phyloP scores from a whole-genome alignment of 2,329 filamentous ascomycete species.

The Sclerotinia nivalis region DNA sequence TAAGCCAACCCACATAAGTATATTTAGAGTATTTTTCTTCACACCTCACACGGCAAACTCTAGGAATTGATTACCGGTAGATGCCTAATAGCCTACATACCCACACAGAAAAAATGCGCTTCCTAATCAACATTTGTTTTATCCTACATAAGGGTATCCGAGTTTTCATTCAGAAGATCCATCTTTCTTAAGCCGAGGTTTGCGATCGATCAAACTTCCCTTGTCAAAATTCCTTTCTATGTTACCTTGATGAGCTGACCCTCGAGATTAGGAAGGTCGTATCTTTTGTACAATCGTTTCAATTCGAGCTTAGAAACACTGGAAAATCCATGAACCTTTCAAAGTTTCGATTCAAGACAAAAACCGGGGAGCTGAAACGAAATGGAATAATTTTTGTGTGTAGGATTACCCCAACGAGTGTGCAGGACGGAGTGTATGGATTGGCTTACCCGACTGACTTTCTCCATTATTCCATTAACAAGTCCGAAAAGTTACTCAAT shows the following conservation, averaged over 20 bases:
- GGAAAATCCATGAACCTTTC: background rate
- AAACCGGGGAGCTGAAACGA: slow-evolving; percentile 3
- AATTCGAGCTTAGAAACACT: background rate
- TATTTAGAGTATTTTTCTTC: background rate
- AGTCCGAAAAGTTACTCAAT: background rate
- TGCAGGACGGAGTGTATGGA: background rate
- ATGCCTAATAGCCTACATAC: background rate
- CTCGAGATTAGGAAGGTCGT: slow-evolving; percentile 9
- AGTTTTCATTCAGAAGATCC: background rate
- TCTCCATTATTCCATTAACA: background rate
- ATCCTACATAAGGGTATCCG: background rate
- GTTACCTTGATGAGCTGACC: slow-evolving; percentile 5
- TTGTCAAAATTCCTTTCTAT: background rate
- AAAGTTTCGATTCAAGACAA: background rate
- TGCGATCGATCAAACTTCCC: background rate
- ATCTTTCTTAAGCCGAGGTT: background rate
- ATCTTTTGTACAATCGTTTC: background rate
- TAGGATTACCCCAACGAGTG: slow-evolving; percentile 8
- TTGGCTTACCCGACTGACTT: slow-evolving; percentile 4
- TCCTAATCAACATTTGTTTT: background rate
- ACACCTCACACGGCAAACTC: background rate
- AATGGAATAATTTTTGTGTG: background rate
- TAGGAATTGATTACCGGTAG: background rate
- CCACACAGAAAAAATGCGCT: background rate
- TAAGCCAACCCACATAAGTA: background rate